phyloP scores from a whole-genome alignment of 345 rosid species.

The Passiflora organensis region DNA sequence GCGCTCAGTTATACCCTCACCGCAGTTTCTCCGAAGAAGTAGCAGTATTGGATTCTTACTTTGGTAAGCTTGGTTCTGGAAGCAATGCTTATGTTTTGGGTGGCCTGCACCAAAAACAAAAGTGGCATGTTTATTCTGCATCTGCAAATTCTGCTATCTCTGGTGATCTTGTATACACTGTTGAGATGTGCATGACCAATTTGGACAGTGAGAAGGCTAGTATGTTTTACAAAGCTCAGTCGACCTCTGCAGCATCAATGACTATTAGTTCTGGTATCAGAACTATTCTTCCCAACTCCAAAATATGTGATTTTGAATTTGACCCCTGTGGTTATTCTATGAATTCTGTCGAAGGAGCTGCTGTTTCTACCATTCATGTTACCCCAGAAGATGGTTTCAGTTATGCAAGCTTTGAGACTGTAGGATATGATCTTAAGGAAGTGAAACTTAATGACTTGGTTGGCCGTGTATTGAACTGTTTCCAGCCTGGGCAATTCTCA shows the following conservation, averaged over 20 bases:
- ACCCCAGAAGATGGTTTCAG: slow-evolving; percentile 32
- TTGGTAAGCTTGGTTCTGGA: slow-evolving; percentile 11
- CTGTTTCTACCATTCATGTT: slow-evolving; percentile 21
- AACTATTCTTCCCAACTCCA: slow-evolving; percentile 23
- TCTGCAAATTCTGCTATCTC: slow-evolving; percentile 7
- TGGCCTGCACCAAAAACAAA: slow-evolving; percentile 9
- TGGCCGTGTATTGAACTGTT: slow-evolving; percentile 28
- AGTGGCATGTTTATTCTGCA: slow-evolving; percentile 30
- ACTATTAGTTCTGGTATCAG: slow-evolving; percentile 24
- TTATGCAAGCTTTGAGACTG: slow-evolving; percentile 25
- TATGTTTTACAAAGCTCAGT: slow-evolving; percentile 21
- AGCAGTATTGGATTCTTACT: slow-evolving; percentile 18
- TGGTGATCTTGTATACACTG: slow-evolving; percentile 12
- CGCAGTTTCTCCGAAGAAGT: slow-evolving; percentile 28
- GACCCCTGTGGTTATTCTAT: slow-evolving; percentile 31
- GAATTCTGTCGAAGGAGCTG: slow-evolving; percentile 24
- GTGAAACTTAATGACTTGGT: slow-evolving; percentile 16
- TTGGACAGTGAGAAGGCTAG: slow-evolving; percentile 22
- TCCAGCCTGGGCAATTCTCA: slow-evolving; percentile 26
- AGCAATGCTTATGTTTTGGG: slow-evolving; percentile 21
- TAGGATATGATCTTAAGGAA: slow-evolving; percentile 16
- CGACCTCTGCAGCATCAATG: slow-evolving; percentile 17
- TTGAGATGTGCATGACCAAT: slow-evolving; percentile 33
- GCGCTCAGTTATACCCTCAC: slow-evolving; percentile 28
- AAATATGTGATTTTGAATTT: slow-evolving; percentile 27